Evolutionary conservation across 495 filamentous ascomycete species (phyloP).

Genomic region (Tuber umbilicatum): DNA sequence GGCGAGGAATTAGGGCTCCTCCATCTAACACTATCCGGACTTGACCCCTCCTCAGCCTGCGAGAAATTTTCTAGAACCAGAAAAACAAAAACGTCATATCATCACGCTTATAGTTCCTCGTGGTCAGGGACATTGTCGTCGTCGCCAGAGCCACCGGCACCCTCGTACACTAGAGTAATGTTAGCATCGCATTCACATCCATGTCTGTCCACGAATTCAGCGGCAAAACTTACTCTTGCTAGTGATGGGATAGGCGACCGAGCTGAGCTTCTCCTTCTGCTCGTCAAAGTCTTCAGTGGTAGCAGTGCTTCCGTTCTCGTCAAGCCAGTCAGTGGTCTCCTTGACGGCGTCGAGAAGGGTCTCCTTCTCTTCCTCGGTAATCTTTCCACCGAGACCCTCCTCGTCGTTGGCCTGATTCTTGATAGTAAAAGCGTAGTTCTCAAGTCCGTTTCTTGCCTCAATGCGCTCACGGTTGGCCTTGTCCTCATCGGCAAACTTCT

Average conservation of each 20-base stretch:
- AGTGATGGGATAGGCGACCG: conserved; percentile 96
- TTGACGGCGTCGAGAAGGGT: conserved; percentile 92
- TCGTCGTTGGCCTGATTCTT: conserved; percentile 99
- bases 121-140: conserved; percentile 71
- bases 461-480: conserved; percentile 93
- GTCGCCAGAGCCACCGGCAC: conserved; percentile 55
- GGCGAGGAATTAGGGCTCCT: neutral
- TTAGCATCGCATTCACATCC: conserved; percentile 17
- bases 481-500: conserved; percentile 98
- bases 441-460: conserved; percentile 87
- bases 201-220: neutral
- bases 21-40: neutral
- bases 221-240: conserved; percentile 57
- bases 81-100: conserved; percentile 25
- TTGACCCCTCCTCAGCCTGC: neutral
- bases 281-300: conserved; percentile 93
- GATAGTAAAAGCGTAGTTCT: conserved; percentile 93
- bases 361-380: conserved; percentile 98
- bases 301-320: conserved; percentile 86
- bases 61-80: neutral
- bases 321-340: conserved; percentile 95
- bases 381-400: conserved; percentile 94
- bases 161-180: conserved; percentile 62
- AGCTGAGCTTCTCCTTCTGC: conserved; percentile 97
- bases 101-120: conserved; percentile 73